Evolutionary conservation across 2,329 filamentous ascomycete species (phyloP).

Genomic region (Trichoderma sp.): DNA sequence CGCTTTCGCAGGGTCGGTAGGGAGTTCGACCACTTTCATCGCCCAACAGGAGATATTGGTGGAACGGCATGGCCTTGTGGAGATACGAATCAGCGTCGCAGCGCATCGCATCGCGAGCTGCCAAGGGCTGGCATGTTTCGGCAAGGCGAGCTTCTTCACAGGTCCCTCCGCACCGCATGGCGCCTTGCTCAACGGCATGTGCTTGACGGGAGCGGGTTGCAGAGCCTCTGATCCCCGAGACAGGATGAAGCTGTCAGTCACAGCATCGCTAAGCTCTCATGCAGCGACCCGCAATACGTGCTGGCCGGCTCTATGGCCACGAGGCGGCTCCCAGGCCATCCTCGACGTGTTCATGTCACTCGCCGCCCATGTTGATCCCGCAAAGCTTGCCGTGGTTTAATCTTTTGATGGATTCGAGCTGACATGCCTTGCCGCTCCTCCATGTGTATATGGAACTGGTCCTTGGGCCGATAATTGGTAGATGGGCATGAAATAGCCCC

Average conservation of each 20-base stretch:
- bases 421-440: not conserved
- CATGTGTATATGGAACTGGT: not conserved
- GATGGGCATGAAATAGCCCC: not conserved
- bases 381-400: not conserved
- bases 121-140: constrained; percentile 1
- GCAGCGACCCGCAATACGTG: too few species aligned
- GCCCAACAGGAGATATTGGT: not conserved
- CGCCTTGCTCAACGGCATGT: not conserved
- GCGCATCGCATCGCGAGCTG: not conserved
- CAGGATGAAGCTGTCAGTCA: not conserved
- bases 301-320: not conserved
- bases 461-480: not conserved
- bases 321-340: not conserved
- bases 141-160: constrained; percentile 6
- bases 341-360: not conserved
- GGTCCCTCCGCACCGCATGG: not conserved
- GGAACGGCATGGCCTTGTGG: constrained; percentile 1
- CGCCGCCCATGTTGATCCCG: not conserved
- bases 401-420: not conserved
- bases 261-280: not conserved
- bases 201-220: too few species aligned
- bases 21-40: not conserved
- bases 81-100: not conserved
- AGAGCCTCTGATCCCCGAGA: not conserved
- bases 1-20: not conserved